These are phyloP conservation scores for Verticillium alfalfae DNA, from an alignment of 2,329 filamentous ascomycete species.

Conservation along the genomic window DNA sequence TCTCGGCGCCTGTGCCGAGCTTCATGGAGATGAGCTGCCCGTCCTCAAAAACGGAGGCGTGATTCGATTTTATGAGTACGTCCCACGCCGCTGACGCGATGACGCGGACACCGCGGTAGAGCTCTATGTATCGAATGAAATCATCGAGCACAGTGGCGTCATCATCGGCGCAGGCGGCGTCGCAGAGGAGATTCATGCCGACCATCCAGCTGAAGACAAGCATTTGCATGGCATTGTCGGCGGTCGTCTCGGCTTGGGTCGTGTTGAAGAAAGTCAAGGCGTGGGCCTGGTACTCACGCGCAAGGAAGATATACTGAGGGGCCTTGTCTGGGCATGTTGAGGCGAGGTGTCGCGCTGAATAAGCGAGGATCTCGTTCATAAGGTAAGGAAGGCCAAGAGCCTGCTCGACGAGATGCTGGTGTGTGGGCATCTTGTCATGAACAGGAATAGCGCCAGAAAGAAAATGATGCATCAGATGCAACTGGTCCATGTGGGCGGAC, in stretches of 20 bases:
- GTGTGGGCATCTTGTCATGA: not conserved
- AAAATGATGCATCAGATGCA: not conserved
- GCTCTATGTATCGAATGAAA: constrained; percentile 32
- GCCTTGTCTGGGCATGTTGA: not conserved
- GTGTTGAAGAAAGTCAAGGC: constrained; percentile 38
- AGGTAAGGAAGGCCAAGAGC: not conserved
- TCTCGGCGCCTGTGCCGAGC: constrained; percentile 10
- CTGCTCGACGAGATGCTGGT: not conserved
- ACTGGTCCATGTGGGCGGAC: not conserved
- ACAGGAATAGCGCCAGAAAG: not conserved
- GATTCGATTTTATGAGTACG: constrained; percentile 25
- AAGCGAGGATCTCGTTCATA: not conserved
- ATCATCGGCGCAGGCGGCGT: constrained; percentile 23
- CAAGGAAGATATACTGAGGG: not conserved
- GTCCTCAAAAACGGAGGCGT: constrained; percentile 16
- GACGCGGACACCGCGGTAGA: constrained; percentile 36
- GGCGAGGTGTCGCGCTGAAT: not conserved
- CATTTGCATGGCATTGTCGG: not conserved
- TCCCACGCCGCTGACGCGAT: constrained; percentile 27
- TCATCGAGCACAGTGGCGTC: constrained; percentile 33
- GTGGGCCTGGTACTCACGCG: not conserved
- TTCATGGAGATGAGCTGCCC: constrained; percentile 3
- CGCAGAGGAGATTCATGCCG: constrained; percentile 8
- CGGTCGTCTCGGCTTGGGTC: constrained; percentile 8
- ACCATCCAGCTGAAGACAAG: constrained; percentile 7